Evolutionary conservation across 441 rosid genomes (phyloP), one percentile per base, ranked within the genome.

Genomic region (Rhodomyrtus psidioides): DNA sequence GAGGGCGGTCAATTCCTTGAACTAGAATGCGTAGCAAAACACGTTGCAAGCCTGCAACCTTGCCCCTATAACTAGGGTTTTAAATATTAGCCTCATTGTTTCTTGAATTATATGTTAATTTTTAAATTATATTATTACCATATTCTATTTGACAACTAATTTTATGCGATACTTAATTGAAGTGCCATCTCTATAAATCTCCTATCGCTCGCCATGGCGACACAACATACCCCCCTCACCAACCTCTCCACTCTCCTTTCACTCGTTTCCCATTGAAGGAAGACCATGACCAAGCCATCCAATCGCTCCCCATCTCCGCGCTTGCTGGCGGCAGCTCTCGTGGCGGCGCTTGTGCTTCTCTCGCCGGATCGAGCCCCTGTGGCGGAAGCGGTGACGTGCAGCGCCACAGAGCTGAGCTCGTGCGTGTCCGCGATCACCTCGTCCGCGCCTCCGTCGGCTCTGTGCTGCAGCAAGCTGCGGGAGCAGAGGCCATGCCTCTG

Each of bases 401-500:
- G 82, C 46, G 88, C 91, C 19, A 15, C 53, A 86, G 86, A 91
- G 88, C 89, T 93, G 90, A 91, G 91, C 88, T 55, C 93, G 26
- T 93, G 95, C 88, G 39, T 83, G 26, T 19, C 82, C n/a, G 92
- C 95, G 16, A 84, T 91, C 81, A 85, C 86, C 15, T 84, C 91
- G 3, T 51, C 90, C 17, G 53, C 90, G 16, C 88, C 87, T n/a
- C 97, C 97, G 8, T 87, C 94, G 3, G 28, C 27, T 1, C 30
- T 27, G 44, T 93, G 95, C 86, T 93, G 95, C 90, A 74, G 46
- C 83, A 94, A 91, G 87, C 58, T 93, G 81, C 90, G 62, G 76
- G 89, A 91, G 87, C 95, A 94, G 91, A 87, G 82, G 87, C 94
- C 95, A 15, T 94, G 97, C 85, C 88, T 93, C 19, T 94, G 97